phyloP scores from a whole-genome alignment of 345 rosid species.

The Gossypium sturtianum region DNA sequence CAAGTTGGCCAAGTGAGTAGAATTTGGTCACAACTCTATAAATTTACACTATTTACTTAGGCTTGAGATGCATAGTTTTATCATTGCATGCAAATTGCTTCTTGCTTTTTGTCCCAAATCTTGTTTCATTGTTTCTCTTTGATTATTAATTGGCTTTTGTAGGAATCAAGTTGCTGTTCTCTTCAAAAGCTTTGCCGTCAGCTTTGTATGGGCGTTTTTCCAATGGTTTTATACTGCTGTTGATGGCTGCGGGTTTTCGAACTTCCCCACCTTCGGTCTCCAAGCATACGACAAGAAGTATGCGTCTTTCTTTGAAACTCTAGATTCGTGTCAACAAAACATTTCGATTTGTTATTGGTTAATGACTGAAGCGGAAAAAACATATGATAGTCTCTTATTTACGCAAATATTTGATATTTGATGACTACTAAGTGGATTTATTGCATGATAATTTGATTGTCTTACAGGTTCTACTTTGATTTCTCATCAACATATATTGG shows the following conservation, averaged over 20 bases:
- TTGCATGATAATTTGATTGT: not conserved
- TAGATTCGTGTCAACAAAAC: too few species aligned
- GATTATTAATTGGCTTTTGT: not conserved
- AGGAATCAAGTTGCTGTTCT: slow-evolving; percentile 54
- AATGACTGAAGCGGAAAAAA: not conserved
- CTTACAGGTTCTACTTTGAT: slow-evolving; percentile 75
- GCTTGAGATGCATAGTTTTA: not conserved
- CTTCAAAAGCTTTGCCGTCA: slow-evolving; percentile 36
- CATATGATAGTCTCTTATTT: not conserved
- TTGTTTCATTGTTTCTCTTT: not conserved
- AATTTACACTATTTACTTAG: not conserved
- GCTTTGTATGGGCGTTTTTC: slow-evolving; percentile 53
- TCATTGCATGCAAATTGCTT: not conserved
- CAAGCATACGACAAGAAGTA: slow-evolving; percentile 52
- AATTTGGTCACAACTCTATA: not conserved
- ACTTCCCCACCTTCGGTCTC: slow-evolving; percentile 76
- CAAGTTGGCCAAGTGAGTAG: slow-evolving; percentile 65
- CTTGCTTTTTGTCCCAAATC: too few species aligned
- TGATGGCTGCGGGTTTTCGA: slow-evolving; percentile 71
- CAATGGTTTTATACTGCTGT: slow-evolving; percentile 60
- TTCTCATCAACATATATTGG: slow-evolving; percentile 88
- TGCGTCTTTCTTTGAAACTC: not conserved
- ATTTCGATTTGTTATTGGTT: too few species aligned
- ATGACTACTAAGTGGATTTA: not conserved
- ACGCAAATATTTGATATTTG: not conserved